Evolutionary conservation across 2,329 filamentous ascomycete genomes (phyloP).

Genomic region (Colletotrichum sidae): DNA sequence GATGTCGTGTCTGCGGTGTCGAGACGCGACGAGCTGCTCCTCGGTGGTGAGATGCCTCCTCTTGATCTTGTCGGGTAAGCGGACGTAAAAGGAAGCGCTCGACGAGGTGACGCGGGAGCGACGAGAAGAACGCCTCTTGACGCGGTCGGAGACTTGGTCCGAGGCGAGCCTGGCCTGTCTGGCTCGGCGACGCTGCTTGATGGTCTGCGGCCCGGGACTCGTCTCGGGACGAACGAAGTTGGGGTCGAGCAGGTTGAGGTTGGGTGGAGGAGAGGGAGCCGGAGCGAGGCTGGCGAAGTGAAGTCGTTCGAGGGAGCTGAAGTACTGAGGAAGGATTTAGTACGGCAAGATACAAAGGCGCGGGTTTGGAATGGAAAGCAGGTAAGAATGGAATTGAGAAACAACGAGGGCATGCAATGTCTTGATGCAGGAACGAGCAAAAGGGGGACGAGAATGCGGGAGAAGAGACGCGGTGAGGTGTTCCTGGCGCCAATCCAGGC

Average conservation of each 20-base stretch:
- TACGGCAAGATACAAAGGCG: conserved; percentile 27
- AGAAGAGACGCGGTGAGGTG: neutral
- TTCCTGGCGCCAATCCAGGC: conserved; percentile 15
- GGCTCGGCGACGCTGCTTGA: conserved; percentile 36
- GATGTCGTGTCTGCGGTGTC: conserved; percentile 59
- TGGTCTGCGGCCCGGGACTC: conserved; percentile 31
- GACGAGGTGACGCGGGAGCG: conserved; percentile 56
- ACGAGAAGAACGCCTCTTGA: conserved; percentile 45
- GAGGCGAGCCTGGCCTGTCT: conserved; percentile 39
- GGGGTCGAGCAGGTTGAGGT: conserved; percentile 24
- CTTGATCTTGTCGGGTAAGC: conserved; percentile 78
- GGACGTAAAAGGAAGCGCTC: conserved; percentile 76
- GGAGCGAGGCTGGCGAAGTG: conserved; percentile 57
- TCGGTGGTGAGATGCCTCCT: conserved; percentile 77
- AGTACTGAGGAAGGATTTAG: conserved; percentile 65
- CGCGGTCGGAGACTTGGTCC: conserved; percentile 46
- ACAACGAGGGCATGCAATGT: conserved; percentile 50
- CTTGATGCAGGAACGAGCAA: conserved; percentile 52
- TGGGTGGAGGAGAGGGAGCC: conserved; percentile 26
- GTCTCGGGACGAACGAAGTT: conserved; percentile 14
- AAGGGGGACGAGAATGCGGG: conserved; percentile 21
- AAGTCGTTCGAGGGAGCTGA: conserved; percentile 78
- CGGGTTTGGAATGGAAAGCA: conserved; percentile 5
- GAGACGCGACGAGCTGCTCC: conserved; percentile 73
- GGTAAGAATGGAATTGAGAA: conserved; percentile 34